Evolutionary conservation across 345 rosid genomes (phyloP).

Genomic region (Ricinus communis): DNA sequence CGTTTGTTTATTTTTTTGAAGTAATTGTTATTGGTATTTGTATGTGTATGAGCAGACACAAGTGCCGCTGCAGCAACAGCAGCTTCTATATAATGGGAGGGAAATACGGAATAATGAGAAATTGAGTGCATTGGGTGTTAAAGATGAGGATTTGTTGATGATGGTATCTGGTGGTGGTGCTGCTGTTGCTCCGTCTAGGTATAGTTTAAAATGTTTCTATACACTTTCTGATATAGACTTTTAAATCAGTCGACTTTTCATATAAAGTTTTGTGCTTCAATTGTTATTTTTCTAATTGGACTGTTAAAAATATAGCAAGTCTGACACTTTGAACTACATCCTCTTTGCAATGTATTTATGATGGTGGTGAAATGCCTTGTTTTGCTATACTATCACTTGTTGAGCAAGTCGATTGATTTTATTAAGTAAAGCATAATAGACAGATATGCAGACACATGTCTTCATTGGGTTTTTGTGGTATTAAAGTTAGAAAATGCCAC

Average conservation of each 20-base stretch:
- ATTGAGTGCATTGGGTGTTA: slow-evolving; percentile 81
- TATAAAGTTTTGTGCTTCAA: no score
- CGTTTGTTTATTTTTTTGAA: no score
- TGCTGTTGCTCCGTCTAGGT: slow-evolving; percentile 20
- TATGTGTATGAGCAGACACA: slow-evolving; percentile 55
- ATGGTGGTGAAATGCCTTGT: not conserved
- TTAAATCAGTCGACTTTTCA: no score
- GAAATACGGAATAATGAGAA: slow-evolving; percentile 77
- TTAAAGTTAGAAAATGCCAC: not conserved
- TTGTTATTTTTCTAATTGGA: not conserved
- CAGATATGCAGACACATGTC: not conserved
- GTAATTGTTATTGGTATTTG: not conserved
- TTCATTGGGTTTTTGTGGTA: not conserved
- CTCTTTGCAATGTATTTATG: not conserved
- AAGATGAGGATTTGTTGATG: slow-evolving; percentile 91
- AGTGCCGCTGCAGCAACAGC: slow-evolving; percentile 85
- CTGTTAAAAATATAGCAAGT: not conserved
- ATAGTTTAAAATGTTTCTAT: not conserved
- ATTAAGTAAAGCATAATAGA: no score
- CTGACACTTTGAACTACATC: not conserved
- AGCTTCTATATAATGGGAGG: slow-evolving; percentile 77
- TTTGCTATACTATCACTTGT: no score
- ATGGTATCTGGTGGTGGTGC: slow-evolving; percentile 75
- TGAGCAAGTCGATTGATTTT: no score
- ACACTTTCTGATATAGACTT: no score